Conservation (phyloP, 2,329 filamentous ascomycete genomes). For the Diaporthe helianthi region DNA sequence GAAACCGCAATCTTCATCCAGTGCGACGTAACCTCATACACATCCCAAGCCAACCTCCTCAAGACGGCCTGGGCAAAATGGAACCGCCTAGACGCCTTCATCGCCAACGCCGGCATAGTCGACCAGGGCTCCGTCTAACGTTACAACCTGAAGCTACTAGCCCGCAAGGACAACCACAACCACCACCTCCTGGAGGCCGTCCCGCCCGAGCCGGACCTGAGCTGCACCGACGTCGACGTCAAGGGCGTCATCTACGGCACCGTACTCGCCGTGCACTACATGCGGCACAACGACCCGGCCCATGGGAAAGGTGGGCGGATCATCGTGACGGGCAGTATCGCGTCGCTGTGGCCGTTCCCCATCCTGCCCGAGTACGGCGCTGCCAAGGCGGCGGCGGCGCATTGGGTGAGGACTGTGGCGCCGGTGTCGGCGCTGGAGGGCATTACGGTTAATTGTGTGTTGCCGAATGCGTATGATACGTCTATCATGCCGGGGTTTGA, state of each 20-base stretch:
- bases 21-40: constrained; percentile 53
- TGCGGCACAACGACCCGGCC: constrained; percentile 57
- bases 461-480: neutral
- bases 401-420: neutral
- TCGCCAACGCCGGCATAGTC: constrained; percentile 58
- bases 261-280: constrained; percentile 58
- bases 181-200: constrained; percentile 38
- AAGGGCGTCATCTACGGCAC: constrained; percentile 59
- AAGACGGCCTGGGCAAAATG: constrained; percentile 50
- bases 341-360: constrained; percentile 51
- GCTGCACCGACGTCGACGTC: constrained; percentile 56
- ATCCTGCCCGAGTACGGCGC: constrained; percentile 57
- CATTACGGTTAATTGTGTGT: neutral
- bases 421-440: neutral
- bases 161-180: constrained; percentile 33
- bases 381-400: constrained; percentile 51
- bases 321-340: constrained; percentile 52
- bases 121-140: constrained; percentile 54
- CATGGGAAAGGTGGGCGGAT: constrained; percentile 49
- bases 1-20: neutral
- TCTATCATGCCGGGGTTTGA: neutral
- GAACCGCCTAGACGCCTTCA: constrained; percentile 55
- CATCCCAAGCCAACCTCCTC: constrained; percentile 52
- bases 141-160: no score
- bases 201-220: constrained; percentile 52